A percentile compares a stretch with the other conserved stretches of the same genome.
Evolutionary conservation across 495 filamentous ascomycete species (phyloP).

Genomic region (Lophiostoma macrostomum): DNA sequence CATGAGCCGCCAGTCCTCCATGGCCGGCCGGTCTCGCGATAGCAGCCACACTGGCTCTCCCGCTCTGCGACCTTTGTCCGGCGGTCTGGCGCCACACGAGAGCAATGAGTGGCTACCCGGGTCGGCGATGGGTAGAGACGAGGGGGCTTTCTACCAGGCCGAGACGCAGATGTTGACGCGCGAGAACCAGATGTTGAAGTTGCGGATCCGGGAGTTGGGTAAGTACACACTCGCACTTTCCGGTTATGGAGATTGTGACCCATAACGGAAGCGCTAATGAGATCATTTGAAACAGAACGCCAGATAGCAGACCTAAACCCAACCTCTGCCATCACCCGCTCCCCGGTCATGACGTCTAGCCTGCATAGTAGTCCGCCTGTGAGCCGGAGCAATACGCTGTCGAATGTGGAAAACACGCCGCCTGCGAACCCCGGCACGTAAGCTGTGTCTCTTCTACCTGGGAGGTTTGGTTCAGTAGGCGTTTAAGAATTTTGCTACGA

Average conservation of each 20-base stretch:
- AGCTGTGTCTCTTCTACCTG: background rate
- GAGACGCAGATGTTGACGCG: conserved; percentile 81
- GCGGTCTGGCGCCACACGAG: conserved; percentile 23
- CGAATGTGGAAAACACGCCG: background rate
- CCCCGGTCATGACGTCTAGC: conserved; percentile 8
- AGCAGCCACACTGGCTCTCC: conserved; percentile 43
- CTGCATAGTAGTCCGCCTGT: conserved; percentile 15
- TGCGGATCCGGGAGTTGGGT: conserved; percentile 81
- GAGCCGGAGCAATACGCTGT: background rate
- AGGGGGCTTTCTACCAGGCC: conserved; percentile 85
- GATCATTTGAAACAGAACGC: conserved; percentile 15
- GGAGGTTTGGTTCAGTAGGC: too few species aligned
- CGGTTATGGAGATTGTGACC: too few species aligned
- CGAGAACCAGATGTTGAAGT: conserved; percentile 91
- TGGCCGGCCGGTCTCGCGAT: conserved; percentile 30
- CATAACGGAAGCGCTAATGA: conserved; percentile 8
- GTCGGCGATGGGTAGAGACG: conserved; percentile 52
- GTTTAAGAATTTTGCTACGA: too few species aligned
- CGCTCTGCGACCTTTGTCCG: conserved; percentile 36
- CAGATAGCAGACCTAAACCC: conserved; percentile 29
- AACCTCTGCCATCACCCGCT: conserved; percentile 22
- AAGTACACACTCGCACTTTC: conserved; percentile 30
- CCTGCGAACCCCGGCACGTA: background rate
- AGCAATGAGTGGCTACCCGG: conserved; percentile 35
- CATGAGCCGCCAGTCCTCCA: conserved; percentile 52